Evolutionary conservation across 2,329 filamentous ascomycete genomes (phyloP), one percentile per base, ranked within the genome.

Genomic region (Sclerotinia sclerotiorum): DNA sequence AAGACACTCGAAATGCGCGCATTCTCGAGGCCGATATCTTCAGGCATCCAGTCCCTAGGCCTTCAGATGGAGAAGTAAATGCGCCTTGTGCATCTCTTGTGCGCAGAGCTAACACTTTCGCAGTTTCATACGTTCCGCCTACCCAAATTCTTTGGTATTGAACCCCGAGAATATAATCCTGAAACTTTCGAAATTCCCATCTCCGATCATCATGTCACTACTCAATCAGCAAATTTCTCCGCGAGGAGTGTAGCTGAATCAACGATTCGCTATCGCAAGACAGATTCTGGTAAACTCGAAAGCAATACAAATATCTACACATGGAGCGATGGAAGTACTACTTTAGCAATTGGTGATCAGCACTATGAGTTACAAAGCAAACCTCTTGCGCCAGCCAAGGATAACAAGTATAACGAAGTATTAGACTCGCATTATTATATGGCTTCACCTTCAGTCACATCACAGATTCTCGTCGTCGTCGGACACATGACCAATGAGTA

Each of bases 321-420:
- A 73, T 94, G 91, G 91, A 92, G 88, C 70, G 91, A 94, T 75
- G 91, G 91, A 39, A 92, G 89, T 5, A 81, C 92, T 21, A 93
- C 90, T 15, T 81, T 94, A 32, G 87, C 90, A n/a, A 83, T 94
- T 32, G 91, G 90, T 19, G 88, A 87, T 69, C 87, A 89, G 71
- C 91, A 94, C 75, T 94, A 90, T 81, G 90, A 93, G 75, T 84
- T 94, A 57, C 84, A 88, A 71, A 88, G 86, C 74, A 93, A 92
- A 79, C 80, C 83, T 32, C 85, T 93, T 60, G 90, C 90, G 2
- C 89, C 90, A 2, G 80, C 80, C 17, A 80, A 82, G 60, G 74
- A 74, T 39, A 72, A 60, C 74, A 85, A 88, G 2, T 90, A 91
- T 80, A 82, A 88, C 70, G 85, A 89, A 73, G 82, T 87, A 39